These are phyloP conservation scores for Coleophoma eucalyptorum DNA, from an alignment of 2,329 filamentous ascomycete genomes.

Conservation along the genomic window DNA sequence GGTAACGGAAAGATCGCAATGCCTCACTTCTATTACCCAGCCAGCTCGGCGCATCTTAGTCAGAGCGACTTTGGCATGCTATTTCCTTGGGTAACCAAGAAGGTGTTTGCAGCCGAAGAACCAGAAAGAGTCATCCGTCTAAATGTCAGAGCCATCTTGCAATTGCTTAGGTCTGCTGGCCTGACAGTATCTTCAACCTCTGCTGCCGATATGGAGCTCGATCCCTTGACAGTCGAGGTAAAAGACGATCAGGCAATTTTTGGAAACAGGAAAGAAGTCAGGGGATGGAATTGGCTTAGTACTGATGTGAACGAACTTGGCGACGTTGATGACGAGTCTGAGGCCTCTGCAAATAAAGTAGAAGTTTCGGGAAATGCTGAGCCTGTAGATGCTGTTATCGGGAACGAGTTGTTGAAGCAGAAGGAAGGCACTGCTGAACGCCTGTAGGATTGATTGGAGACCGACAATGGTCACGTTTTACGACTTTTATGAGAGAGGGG, in stretches of 20 bases:
- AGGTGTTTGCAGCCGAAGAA: constrained; percentile 51
- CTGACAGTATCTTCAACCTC: constrained; percentile 46
- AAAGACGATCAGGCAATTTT: constrained; percentile 22
- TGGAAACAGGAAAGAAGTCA: constrained; percentile 13
- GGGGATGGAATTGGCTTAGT: constrained; percentile 24
- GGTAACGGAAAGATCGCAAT: constrained; percentile 17
- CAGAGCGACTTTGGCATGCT: constrained; percentile 82
- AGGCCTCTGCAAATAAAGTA: background rate
- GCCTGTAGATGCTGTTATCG: constrained; percentile 13
- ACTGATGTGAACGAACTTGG: constrained; percentile 13
- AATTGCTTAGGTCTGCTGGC: constrained; percentile 48
- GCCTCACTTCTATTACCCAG: constrained; percentile 72
- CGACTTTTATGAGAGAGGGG: too few relatives aligned
- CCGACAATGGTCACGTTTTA: too few relatives aligned
- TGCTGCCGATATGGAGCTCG: constrained; percentile 31
- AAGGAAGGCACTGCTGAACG: constrained; percentile 5
- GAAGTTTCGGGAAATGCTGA: background rate
- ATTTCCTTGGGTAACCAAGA: constrained; percentile 67
- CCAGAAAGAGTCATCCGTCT: constrained; percentile 56
- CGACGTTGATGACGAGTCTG: constrained; percentile 14
- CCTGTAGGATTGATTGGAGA: background rate
- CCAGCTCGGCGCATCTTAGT: constrained; percentile 71
- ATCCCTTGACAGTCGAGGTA: constrained; percentile 7
- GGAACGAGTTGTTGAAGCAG: constrained; percentile 15
- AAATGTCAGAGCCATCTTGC: constrained; percentile 55